Conservation (phyloP, 345 rosid genomes). For the Murraya koenigii region DNA sequence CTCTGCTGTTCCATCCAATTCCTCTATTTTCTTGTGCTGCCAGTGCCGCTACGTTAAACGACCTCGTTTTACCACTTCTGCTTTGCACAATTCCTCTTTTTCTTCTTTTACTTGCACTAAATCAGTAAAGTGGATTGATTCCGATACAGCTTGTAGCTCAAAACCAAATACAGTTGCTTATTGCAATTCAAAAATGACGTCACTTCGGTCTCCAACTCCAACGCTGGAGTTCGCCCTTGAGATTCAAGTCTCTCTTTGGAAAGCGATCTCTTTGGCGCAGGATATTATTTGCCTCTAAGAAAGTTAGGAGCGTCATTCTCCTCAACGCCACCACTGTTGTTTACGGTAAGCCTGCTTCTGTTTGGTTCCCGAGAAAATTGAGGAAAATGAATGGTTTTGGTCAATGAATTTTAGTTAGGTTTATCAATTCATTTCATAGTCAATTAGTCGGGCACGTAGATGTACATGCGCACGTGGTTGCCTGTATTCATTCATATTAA, state of each 20-base stretch:
- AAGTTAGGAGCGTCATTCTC: conserved; percentile 47
- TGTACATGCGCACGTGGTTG: background rate
- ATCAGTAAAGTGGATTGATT: background rate
- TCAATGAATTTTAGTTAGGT: too few species aligned
- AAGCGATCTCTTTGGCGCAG: conserved; percentile 37
- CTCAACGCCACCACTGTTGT: conserved; percentile 53
- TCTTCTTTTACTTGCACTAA: background rate
- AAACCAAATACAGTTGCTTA: background rate
- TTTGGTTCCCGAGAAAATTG: background rate
- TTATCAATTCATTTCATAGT: too few species aligned
- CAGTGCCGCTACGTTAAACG: background rate
- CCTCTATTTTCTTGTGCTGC: background rate
- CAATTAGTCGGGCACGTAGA: background rate
- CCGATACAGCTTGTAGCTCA: background rate
- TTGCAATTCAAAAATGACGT: background rate
- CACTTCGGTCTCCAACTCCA: conserved; percentile 4
- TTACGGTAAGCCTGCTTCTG: conserved; percentile 33
- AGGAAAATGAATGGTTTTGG: background rate
- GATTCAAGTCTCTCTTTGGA: conserved; percentile 30
- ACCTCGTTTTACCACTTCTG: conserved; percentile 4
- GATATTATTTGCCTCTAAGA: conserved; percentile 39
- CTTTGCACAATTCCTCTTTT: background rate
- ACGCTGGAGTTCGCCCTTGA: background rate
- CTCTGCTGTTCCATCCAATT: background rate
- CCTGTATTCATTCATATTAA: background rate